Conservation (phyloP, 2,329 filamentous ascomycete genomes). For the Aspergillus fumigatus region DNA sequence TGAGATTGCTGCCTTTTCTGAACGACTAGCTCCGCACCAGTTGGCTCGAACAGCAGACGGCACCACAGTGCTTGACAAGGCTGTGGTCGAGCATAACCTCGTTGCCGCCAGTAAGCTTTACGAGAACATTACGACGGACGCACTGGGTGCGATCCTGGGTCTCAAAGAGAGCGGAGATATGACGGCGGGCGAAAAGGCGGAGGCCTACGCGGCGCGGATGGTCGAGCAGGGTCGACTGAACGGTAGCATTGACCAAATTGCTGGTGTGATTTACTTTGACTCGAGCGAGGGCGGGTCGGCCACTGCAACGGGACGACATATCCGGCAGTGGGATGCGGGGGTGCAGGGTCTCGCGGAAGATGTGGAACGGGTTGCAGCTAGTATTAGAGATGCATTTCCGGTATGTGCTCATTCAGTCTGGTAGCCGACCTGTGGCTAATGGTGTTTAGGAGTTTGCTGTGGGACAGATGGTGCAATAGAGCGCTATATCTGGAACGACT, state of each 20-base stretch:
- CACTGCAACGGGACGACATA: slow-evolving; percentile 64
- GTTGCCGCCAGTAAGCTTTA: slow-evolving; percentile 78
- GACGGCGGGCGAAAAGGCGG: slow-evolving; percentile 65
- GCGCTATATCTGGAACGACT: background rate
- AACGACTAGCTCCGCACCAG: slow-evolving; percentile 78
- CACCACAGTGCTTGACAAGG: slow-evolving; percentile 85
- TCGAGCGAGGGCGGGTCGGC: slow-evolving; percentile 59
- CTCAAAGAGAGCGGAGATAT: slow-evolving; percentile 51
- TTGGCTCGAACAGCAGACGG: slow-evolving; percentile 86
- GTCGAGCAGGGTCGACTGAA: slow-evolving; percentile 87
- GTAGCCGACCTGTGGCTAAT: background rate
- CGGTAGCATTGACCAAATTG: slow-evolving; percentile 92
- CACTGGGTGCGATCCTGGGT: slow-evolving; percentile 71
- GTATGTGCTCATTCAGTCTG: slow-evolving; percentile 40
- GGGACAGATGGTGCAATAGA: slow-evolving; percentile 33
- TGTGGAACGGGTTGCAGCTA: slow-evolving; percentile 78
- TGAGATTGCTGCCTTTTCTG: slow-evolving; percentile 84
- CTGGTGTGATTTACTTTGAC: slow-evolving; percentile 82
- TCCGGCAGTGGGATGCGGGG: slow-evolving; percentile 84
- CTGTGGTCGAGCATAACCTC: slow-evolving; percentile 93
- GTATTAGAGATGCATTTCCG: slow-evolving; percentile 76
- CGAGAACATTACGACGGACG: slow-evolving; percentile 70
- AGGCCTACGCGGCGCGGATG: slow-evolving; percentile 90
- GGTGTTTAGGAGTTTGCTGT: slow-evolving; percentile 29
- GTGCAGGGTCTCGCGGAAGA: slow-evolving; percentile 83